Evolutionary conservation across 1,284 basidiomycete species (phyloP).

Genomic region (Neonothopanus nambi): DNA sequence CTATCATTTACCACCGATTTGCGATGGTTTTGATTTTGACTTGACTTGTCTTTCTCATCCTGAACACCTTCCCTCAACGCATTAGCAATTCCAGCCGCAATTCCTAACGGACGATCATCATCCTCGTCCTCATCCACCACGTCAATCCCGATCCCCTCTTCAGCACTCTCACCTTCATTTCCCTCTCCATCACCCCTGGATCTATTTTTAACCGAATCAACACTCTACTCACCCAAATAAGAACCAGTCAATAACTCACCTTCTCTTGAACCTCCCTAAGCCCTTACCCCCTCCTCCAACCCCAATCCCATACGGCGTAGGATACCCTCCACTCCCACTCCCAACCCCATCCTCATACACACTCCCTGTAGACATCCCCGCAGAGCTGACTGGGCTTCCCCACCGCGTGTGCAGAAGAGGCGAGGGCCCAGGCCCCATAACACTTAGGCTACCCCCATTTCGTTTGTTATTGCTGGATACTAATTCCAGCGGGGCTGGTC

Average conservation of each 20-base stretch:
- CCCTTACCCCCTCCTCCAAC: no score
- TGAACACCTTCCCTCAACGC: background rate
- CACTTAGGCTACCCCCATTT: background rate
- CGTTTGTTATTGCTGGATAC: background rate
- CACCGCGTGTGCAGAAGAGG: slow-evolving; percentile 22
- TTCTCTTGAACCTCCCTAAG: no score
- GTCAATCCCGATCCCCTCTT: no score
- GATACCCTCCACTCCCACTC: slow-evolving; percentile 11
- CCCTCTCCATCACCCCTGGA: no score
- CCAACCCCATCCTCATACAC: slow-evolving; percentile 12
- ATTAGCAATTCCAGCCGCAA: background rate
- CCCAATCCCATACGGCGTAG: slow-evolving; percentile 8
- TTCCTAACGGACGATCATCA: background rate
- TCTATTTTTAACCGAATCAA: no score
- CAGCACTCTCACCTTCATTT: no score
- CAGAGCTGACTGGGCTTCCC: slow-evolving; percentile 17
- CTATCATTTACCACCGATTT: background rate
- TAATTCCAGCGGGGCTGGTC: slow-evolving; percentile 9
- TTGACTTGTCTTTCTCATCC: background rate
- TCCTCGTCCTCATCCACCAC: background rate
- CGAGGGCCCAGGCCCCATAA: slow-evolving; percentile 12
- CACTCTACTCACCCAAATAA: no score
- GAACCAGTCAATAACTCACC: no score
- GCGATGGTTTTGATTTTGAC: no score
- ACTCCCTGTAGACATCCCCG: slow-evolving; percentile 14